Conservation (phyloP, 148 eudicot species). For the Arctostaphylos glauca region DNA sequence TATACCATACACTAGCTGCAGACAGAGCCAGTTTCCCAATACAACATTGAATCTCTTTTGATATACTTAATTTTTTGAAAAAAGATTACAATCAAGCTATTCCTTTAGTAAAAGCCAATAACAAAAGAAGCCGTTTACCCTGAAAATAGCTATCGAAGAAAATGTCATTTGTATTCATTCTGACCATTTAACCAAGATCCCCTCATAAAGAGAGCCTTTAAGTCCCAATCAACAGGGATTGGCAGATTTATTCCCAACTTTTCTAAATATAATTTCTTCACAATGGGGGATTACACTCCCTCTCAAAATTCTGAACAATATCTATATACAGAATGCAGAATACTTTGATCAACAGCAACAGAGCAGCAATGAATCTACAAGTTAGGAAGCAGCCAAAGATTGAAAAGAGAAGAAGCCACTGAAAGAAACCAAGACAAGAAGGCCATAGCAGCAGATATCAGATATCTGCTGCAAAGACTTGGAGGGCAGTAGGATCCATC, state of each 20-base stretch:
- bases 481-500: constrained; percentile 30
- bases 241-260: background rate
- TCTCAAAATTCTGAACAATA: constrained; percentile 4
- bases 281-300: background rate
- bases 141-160: no score
- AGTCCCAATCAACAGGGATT: no score
- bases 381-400: constrained; percentile 57
- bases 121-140: no score
- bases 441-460: constrained; percentile 45
- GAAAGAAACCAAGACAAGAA: constrained; percentile 50
- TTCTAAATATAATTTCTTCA: background rate
- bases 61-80: no score
- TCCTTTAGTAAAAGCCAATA: no score
- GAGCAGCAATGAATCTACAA: constrained; percentile 16
- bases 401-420: constrained; percentile 39
- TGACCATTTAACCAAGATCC: no score
- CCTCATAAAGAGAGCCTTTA: no score
- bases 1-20: no score
- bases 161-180: no score
- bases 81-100: no score
- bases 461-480: constrained; percentile 39
- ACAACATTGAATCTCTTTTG: no score
- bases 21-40: no score
- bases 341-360: background rate
- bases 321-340: background rate